phyloP scores from a whole-genome alignment of 768 basidiomycete species.

The Brasilioporus rufonigricans region DNA sequence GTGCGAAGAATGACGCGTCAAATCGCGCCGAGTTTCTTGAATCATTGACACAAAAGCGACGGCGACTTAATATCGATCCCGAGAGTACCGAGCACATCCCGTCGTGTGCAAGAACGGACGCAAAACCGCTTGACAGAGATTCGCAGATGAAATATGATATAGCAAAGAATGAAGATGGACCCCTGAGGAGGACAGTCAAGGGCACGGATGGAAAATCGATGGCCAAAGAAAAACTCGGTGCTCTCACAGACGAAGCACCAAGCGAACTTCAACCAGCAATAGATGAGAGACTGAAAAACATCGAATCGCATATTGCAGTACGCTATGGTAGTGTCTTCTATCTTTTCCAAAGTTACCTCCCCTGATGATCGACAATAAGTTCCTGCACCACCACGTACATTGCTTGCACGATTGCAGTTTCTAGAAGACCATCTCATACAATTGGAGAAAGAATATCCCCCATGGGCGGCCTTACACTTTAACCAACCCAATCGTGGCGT shows the following conservation, averaged over 20 bases:
- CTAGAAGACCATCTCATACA: conserved; percentile 76
- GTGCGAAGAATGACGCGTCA: conserved; percentile 71
- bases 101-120: conserved; percentile 75
- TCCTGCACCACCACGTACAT: conserved; percentile 63
- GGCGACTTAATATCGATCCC: conserved; percentile 37
- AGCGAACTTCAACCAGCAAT: conserved; percentile 56
- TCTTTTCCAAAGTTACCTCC: not conserved
- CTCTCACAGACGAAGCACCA: conserved; percentile 28
- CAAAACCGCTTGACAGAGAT: conserved; percentile 68
- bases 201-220: conserved; percentile 13
- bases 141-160: conserved; percentile 86
- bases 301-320: conserved; percentile 71
- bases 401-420: conserved; percentile 63
- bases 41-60: conserved; percentile 54
- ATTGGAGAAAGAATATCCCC: conserved; percentile 80
- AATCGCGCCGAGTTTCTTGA: conserved; percentile 75
- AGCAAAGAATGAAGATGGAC: conserved; percentile 80
- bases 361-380: conserved; percentile 41
- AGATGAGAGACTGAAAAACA: conserved; percentile 59
- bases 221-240: conserved; percentile 7
- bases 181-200: conserved; percentile 59
- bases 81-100: conserved; percentile 33
- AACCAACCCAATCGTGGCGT: conserved; percentile 82
- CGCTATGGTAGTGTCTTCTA: conserved; percentile 57
- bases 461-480: conserved; percentile 88